Conservation (phyloP, 192 early-diverging fungal genomes). For the Allomyces macrogynus region DNA sequence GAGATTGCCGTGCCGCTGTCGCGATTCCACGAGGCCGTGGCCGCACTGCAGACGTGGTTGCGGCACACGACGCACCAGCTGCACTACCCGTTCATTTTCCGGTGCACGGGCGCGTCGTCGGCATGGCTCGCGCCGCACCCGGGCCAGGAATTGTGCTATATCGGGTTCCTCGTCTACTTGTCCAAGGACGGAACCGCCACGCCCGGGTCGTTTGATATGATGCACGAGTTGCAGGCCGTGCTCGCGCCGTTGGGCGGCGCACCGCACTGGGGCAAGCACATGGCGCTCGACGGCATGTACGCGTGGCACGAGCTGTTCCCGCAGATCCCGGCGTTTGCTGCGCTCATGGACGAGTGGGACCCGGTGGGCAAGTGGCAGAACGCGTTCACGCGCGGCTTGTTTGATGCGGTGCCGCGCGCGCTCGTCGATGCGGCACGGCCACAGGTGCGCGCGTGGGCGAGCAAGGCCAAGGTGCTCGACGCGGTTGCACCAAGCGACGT, state of each 20-base stretch:
- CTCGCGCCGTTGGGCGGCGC: constrained; percentile 10
- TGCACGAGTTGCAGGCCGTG: constrained; percentile 10
- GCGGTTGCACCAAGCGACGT: no score
- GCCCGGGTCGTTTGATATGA: constrained; percentile 8
- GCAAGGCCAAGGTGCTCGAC: no score
- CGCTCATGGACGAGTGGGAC: no score
- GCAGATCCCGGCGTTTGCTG: no score
- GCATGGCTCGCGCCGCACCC: constrained; percentile 11
- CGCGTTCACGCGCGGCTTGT: no score
- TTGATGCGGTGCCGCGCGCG: no score
- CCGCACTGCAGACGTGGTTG: constrained; percentile 6
- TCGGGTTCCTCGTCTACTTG: constrained; percentile 17
- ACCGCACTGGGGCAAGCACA: constrained; percentile 18
- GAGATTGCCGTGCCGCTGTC: constrained; percentile 15
- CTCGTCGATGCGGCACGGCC: no score
- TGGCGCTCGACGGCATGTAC: constrained; percentile 5
- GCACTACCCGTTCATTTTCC: constrained; percentile 19
- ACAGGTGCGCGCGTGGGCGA: no score
- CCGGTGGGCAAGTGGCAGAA: no score
- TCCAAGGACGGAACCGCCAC: constrained; percentile 8
- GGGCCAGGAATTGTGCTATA: constrained; percentile 6
- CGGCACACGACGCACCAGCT: constrained; percentile 1
- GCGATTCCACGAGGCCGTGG: constrained; percentile 5
- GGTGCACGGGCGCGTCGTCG: constrained; percentile 6
- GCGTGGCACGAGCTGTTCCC: no score